Evolutionary conservation across 805 yeast species (phyloP), one percentile per base, ranked within the genome.

Genomic region (Kodamaea laetipori): DNA sequence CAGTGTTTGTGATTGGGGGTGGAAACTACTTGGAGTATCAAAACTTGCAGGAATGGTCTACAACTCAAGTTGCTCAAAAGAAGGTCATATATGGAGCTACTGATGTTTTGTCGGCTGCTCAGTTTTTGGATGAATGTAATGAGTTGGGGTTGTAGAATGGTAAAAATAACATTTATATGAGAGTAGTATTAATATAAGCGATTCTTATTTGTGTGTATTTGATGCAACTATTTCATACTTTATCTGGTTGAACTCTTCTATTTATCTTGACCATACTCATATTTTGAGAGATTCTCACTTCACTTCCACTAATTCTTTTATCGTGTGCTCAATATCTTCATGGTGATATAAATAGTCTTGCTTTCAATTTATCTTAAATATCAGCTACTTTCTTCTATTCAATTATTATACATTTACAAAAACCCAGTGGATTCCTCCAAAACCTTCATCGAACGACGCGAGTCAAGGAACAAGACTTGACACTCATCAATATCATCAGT

Each of bases 1-100:
- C 88, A 39, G 96, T 94, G 15, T 94, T 94, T 63, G 88, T 90
- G 41, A 90, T 94, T 44, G 99, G 99, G 18, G 99, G 99, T 26
- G 98, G 98, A 37, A 90, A 88, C 64, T 94, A 90, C 61, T 69
- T 87, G 49, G 99, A 94, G 67, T 94, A 92, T 61, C 95, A 90
- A 47, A 92, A 92, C 58, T 76, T 94, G 57, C 95, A 88, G 63
- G 96, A 90, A 63, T 90, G 96, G 95, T 79, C 81, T 0, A 45
- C 42, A 18, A 58, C 52, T 36, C 34, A 30, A 15, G 34, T 15
- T 13, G 69, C 73, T 31, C 64, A 58, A 40, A 62, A 57, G 44
- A 70, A 71, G 26, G 86, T 94, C 24, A 78, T 86, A 16, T 92
- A 94, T 62, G 99, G 99, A 19, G 81, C 95, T 55, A 89, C 96